Percentiles rank a stretch among this genome's conserved stretches.
Evolutionary conservation across 1,139 yeast species (phyloP).

Genomic region (Debaryomyces nepalensis): DNA sequence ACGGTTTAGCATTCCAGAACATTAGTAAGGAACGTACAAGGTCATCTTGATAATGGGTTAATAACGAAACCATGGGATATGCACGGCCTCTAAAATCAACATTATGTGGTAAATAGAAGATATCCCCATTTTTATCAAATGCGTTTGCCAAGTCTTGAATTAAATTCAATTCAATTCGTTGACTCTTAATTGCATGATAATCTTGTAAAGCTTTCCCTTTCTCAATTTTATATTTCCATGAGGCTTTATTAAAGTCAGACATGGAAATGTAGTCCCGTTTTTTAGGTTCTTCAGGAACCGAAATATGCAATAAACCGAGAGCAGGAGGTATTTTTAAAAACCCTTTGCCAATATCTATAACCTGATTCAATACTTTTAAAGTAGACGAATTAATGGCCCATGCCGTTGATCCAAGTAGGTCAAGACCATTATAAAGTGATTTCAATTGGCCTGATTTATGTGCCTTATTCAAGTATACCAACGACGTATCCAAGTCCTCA

Average conservation of each 20-base stretch:
- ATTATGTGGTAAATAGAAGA: slow-evolving; percentile 44
- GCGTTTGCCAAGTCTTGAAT: slow-evolving; percentile 31
- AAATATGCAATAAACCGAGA: slow-evolving; percentile 8
- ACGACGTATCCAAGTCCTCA: slow-evolving; percentile 23
- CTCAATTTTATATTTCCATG: slow-evolving; percentile 11
- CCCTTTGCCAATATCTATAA: slow-evolving; percentile 28
- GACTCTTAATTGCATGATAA: slow-evolving; percentile 23
- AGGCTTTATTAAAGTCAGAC: slow-evolving; percentile 13
- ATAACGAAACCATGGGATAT: slow-evolving; percentile 42
- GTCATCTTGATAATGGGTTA: slow-evolving; percentile 46
- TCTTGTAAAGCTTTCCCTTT: slow-evolving; percentile 14
- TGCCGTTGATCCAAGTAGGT: slow-evolving; percentile 33
- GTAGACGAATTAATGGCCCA: slow-evolving; percentile 44
- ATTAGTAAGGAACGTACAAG: slow-evolving; percentile 37
- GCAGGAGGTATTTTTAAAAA: slow-evolving; percentile 37
- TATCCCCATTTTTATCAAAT: slow-evolving; percentile 38
- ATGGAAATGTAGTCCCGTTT: slow-evolving; percentile 12
- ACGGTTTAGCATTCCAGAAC: slow-evolving; percentile 44
- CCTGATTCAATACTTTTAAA: slow-evolving; percentile 27
- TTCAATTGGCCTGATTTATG: slow-evolving; percentile 39
- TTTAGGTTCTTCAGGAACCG: slow-evolving; percentile 15
- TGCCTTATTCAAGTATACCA: slow-evolving; percentile 31
- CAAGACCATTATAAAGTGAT: slow-evolving; percentile 35
- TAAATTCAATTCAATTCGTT: slow-evolving; percentile 29
- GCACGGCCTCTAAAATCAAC: slow-evolving; percentile 50